Evolutionary conservation across 2,329 filamentous ascomycete genomes (phyloP).

Genomic region (Pseudopyrenochaeta lycopersici): DNA sequence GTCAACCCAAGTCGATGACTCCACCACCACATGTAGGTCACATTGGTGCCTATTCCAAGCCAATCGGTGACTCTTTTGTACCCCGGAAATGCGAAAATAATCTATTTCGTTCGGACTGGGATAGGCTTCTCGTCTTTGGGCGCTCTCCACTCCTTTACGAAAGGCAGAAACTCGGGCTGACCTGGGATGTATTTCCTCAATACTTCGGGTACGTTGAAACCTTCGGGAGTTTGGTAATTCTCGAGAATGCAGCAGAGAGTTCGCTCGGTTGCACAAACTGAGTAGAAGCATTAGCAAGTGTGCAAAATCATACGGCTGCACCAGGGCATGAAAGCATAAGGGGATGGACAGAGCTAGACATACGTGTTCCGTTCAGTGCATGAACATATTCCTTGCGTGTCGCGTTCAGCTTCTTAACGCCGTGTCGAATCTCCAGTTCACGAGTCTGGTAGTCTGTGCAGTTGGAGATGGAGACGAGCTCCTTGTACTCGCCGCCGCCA

Average conservation of each 20-base stretch:
- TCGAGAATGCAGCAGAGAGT: slow-evolving; percentile 94
- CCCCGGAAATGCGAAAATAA: too few species aligned
- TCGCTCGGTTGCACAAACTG: slow-evolving; percentile 85
- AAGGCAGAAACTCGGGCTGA: slow-evolving; percentile 87
- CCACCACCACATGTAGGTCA: too few species aligned
- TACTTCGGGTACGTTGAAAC: slow-evolving; percentile 52
- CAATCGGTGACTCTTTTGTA: too few species aligned
- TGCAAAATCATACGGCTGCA: not conserved
- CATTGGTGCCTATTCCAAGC: too few species aligned
- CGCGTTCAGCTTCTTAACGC: slow-evolving; percentile 78
- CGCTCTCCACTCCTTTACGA: slow-evolving; percentile 72
- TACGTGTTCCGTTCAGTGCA: slow-evolving; percentile 78
- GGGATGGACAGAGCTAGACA: slow-evolving; percentile 7
- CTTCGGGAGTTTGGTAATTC: slow-evolving; percentile 93
- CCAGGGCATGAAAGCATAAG: not conserved
- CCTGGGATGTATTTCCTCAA: slow-evolving; percentile 78
- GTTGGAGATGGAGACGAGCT: slow-evolving; percentile 96
- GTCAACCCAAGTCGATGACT: too few species aligned
- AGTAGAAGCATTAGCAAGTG: not conserved
- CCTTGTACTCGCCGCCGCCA: slow-evolving; percentile 89
- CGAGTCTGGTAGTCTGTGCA: slow-evolving; percentile 98
- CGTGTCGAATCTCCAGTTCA: slow-evolving; percentile 91
- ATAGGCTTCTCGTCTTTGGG: slow-evolving; percentile 40
- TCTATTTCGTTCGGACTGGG: slow-evolving; percentile 32
- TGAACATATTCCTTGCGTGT: slow-evolving; percentile 94